A percentile compares a stretch with the other conserved stretches of the same genome.
These are phyloP conservation scores for Tulasnella sp. DNA, from an alignment of 768 basidiomycete species.

Conservation along the genomic window DNA sequence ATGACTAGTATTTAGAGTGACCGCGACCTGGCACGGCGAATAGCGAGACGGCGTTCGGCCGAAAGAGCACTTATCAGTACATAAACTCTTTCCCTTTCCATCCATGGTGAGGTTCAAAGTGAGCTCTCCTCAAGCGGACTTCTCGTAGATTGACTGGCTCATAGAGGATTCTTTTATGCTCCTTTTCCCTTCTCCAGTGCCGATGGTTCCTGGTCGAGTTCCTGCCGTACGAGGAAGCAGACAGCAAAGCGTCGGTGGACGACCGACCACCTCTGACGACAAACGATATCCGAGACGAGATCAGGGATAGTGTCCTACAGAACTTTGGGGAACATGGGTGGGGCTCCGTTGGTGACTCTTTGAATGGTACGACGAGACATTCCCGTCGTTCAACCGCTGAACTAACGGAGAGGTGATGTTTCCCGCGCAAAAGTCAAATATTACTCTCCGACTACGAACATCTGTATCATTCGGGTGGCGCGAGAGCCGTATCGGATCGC, in stretches of 20 bases:
- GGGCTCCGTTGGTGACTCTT: conserved; percentile 63
- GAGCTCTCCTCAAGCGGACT: conserved; percentile 13
- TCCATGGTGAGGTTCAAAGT: conserved; percentile 67
- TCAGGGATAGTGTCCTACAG: conserved; percentile 54
- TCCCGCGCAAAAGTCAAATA: conserved; percentile 57
- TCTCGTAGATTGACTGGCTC: no score
- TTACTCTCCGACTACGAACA: conserved; percentile 68
- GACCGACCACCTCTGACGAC: conserved; percentile 22
- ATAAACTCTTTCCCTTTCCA: not conserved
- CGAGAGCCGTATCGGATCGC: conserved; percentile 69
- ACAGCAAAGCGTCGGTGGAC: conserved; percentile 10
- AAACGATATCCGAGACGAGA: conserved; percentile 31
- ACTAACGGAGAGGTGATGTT: conserved; percentile 5
- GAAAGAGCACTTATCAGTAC: no score
- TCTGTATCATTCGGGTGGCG: conserved; percentile 78
- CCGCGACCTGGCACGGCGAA: no score
- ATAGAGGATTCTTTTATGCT: not conserved
- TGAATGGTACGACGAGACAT: conserved; percentile 43
- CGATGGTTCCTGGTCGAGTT: conserved; percentile 85
- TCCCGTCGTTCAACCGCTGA: not conserved
- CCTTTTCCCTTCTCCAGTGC: conserved; percentile 40
- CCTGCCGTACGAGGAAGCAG: conserved; percentile 31
- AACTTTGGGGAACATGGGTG: conserved; percentile 82
- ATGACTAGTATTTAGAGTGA: not conserved
- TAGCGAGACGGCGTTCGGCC: no score